Percentiles rank a stretch among this genome's conserved stretches.
Conservation (phyloP, 495 filamentous ascomycete genomes). For the Lophiotrema nucula region DNA sequence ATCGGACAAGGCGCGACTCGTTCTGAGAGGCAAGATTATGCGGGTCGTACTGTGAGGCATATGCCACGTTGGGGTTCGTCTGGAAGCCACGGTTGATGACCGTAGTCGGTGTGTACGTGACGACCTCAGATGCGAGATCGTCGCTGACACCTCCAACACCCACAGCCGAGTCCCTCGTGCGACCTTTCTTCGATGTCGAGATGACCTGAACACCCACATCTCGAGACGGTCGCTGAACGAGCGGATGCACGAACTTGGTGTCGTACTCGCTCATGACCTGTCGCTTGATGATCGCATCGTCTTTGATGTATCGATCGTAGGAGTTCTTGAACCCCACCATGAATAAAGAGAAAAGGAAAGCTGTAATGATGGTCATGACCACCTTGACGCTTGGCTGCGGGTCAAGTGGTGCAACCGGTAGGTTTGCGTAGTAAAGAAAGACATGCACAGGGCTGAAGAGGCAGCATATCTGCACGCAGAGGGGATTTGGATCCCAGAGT, state of each 20-base stretch:
- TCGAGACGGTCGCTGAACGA: slow-evolving; percentile 74
- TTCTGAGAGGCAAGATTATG: slow-evolving; percentile 46
- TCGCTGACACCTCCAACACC: slow-evolving; percentile 37
- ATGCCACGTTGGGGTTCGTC: slow-evolving; percentile 86
- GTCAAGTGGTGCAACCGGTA: slow-evolving; percentile 73
- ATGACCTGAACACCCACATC: slow-evolving; percentile 75
- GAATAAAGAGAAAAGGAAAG: slow-evolving; percentile 72
- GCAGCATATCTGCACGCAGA: slow-evolving; percentile 80
- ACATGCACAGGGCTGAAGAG: slow-evolving; percentile 91
- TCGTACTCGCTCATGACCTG: slow-evolving; percentile 96
- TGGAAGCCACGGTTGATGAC: slow-evolving; percentile 78
- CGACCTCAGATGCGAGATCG: slow-evolving; percentile 52
- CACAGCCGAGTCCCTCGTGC: slow-evolving; percentile 14
- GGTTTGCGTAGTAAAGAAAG: slow-evolving; percentile 80
- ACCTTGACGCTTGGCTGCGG: slow-evolving; percentile 80
- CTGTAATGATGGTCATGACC: slow-evolving; percentile 71
- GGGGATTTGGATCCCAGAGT: slow-evolving; percentile 87
- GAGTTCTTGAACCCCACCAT: slow-evolving; percentile 65
- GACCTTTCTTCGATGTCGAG: slow-evolving; percentile 11
- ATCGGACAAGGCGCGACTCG: slow-evolving; percentile 17
- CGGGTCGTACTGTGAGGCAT: slow-evolving; percentile 73
- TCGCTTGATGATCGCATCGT: slow-evolving; percentile 77
- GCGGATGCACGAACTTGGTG: slow-evolving; percentile 88
- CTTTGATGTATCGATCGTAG: slow-evolving; percentile 82
- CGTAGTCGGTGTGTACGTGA: slow-evolving; percentile 72